Percentiles rank a stretch among this genome's conserved stretches.
Conservation (phyloP, 225 moss, liverwort and hornwort species). For the Straminergon stramineum region DNA sequence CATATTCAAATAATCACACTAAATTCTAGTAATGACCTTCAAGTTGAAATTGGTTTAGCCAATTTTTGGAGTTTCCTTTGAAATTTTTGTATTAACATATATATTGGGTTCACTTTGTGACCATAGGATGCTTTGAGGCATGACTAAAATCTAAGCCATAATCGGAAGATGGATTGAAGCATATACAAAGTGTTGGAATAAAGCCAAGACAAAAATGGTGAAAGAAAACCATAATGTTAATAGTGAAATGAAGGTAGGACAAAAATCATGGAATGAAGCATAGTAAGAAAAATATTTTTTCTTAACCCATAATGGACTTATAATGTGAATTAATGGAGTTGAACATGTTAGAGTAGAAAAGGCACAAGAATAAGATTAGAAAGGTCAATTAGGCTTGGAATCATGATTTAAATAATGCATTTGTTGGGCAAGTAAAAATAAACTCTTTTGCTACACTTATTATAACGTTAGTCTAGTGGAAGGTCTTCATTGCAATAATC, state of each 20-base stretch:
- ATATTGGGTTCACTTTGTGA: neutral
- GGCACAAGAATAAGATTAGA: neutral
- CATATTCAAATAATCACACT: neutral
- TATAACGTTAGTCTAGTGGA: neutral
- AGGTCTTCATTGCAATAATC: neutral
- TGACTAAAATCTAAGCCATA: neutral
- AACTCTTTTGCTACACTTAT: neutral
- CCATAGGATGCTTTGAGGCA: neutral
- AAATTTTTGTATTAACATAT: neutral
- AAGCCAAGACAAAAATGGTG: neutral
- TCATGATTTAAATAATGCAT: too few relatives aligned
- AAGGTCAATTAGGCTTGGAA: neutral
- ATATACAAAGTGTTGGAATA: too few relatives aligned
- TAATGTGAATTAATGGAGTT: neutral
- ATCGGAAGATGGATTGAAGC: neutral
- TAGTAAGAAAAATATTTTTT: neutral
- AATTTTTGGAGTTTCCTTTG: neutral
- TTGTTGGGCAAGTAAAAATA: neutral
- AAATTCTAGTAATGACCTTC: neutral
- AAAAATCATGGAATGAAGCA: neutral
- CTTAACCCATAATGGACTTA: neutral
- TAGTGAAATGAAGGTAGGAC: neutral
- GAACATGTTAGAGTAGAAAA: neutral
- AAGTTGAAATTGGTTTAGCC: fast-evolving
- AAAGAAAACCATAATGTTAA: neutral